phyloP scores from a whole-genome alignment of 2,329 filamentous ascomycete genomes.

The Aspergillus thermomutatus region DNA sequence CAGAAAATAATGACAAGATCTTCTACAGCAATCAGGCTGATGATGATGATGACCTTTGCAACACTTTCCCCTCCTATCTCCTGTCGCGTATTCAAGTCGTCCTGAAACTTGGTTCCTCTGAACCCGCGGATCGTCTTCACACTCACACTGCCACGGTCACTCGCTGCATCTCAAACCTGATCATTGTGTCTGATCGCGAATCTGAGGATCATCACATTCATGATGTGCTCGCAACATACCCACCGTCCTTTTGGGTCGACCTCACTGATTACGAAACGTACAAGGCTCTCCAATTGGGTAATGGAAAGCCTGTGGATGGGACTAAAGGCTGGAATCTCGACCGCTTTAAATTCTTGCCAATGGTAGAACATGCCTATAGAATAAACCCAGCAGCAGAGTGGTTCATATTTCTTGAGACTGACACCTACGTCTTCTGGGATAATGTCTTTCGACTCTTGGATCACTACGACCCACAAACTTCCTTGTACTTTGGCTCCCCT shows the following conservation, averaged over 20 bases:
- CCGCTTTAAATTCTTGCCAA: constrained; percentile 62
- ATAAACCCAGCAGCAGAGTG: constrained; percentile 40
- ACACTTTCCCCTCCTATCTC: constrained; percentile 32
- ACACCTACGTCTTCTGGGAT: constrained; percentile 57
- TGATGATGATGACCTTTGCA: constrained; percentile 12
- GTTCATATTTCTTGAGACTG: constrained; percentile 60
- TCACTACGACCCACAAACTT: constrained; percentile 42
- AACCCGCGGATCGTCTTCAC: constrained; percentile 39
- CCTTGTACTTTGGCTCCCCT: constrained; percentile 52
- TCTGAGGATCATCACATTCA: constrained; percentile 23
- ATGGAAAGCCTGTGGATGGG: background rate
- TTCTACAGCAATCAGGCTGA: no score
- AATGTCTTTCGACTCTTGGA: constrained; percentile 50
- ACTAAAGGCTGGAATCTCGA: constrained; percentile 50
- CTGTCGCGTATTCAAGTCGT: constrained; percentile 46
- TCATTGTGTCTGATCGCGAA: constrained; percentile 53
- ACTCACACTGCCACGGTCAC: constrained; percentile 53
- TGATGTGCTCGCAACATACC: background rate
- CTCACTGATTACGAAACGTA: background rate
- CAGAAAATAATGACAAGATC: no score
- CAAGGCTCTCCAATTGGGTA: background rate
- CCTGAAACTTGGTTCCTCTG: constrained; percentile 50
- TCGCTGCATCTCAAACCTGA: constrained; percentile 47
- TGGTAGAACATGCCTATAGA: constrained; percentile 36
- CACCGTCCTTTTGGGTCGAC: background rate